A percentile compares a stretch with the other conserved stretches of the same genome.
These are phyloP conservation scores for Sergeia podlipaevii DNA, from an alignment of 208 protist genomes.

Conservation along the genomic window DNA sequence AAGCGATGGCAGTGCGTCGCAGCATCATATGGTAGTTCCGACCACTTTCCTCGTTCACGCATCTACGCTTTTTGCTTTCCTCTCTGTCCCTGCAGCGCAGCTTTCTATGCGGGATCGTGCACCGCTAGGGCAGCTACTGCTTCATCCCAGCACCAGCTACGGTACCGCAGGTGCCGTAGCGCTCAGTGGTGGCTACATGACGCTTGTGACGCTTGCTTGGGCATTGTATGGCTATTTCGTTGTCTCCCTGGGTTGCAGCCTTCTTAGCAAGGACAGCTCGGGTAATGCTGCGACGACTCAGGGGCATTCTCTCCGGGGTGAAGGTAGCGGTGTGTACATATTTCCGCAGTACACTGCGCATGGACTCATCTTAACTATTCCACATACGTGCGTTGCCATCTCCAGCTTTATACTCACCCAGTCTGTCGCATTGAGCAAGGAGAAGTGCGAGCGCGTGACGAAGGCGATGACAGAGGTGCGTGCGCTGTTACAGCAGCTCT, in stretches of 20 bases:
- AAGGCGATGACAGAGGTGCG: slow-evolving; percentile 13
- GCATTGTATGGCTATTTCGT: slow-evolving; percentile 31
- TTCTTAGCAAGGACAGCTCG: too few species aligned
- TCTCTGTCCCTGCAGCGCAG: slow-evolving; percentile 49
- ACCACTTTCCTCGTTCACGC: slow-evolving; percentile 26
- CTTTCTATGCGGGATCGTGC: slow-evolving; percentile 52
- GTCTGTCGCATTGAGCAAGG: slow-evolving; percentile 13
- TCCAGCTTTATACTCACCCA: slow-evolving; percentile 43
- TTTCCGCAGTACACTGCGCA: slow-evolving; percentile 39
- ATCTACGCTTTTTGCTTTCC: slow-evolving; percentile 31
- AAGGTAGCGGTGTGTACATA: too few species aligned
- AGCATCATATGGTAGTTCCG: slow-evolving; percentile 6
- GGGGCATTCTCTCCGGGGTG: slow-evolving; percentile 6
- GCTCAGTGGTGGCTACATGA: slow-evolving; percentile 34
- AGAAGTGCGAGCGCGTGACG: slow-evolving; percentile 13
- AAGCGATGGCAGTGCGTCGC: neutral
- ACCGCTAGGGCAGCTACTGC: slow-evolving; percentile 30
- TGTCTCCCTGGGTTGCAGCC: slow-evolving; percentile 22
- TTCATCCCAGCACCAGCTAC: slow-evolving; percentile 25
- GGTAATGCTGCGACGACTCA: slow-evolving; percentile 12
- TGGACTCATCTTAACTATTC: slow-evolving; percentile 38
- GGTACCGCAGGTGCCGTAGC: neutral
- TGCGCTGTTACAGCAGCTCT: slow-evolving; percentile 16
- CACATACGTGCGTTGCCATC: slow-evolving; percentile 46
- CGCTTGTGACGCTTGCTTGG: slow-evolving; percentile 65